Base-by-base conservation (phyloP, 139 green algal genomes). In the Volvox africanus region DNA sequence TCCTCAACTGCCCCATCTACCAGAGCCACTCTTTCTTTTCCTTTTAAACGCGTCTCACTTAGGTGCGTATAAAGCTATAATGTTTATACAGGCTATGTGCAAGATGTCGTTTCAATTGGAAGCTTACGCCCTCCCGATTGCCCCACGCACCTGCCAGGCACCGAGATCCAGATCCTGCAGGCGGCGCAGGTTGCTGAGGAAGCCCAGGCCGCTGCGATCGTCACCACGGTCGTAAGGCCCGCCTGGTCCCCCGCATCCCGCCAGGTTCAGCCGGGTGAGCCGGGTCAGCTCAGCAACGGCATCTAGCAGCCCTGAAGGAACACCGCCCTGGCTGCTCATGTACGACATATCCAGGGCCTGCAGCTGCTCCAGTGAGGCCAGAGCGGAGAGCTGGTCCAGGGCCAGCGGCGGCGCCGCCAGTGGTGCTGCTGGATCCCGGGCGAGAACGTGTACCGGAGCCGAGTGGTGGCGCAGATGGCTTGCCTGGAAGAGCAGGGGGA, bases 81-180 rank as follows among this genome's bases (percentile, higher is more conserved):
- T 55, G 44, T 55, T 5, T 55, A 9, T 55, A 55, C 9, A 55
- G 9, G 44, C 5, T 5, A 55, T 55, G 44, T 55, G 44, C 44
- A 14, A 55, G 44, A 55, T 55, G 44, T 55, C 9, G 44, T 55
- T 55, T 14, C 44, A 5, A 55, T 9, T 55, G 44, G 44, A 55
- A 55, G 44, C 44, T 55, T 55, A 55, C 5, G 9, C 44, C 44
- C 44, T 5, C n/a, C 5, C 9, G 44, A 55, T 55, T 55, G 9
- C 44, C 35, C 9, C 35, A 22, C 82, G 16, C 82, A 80, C 83
- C 83, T 88, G 86, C 86, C 86, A 90, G 5, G 26, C 50, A 17
- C 86, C 69, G 61, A 91, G 61, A 36, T 91, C 87, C 33, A 91
- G 76, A 50, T 86, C 87, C 87, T 91, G 28, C 61, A 91, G 87